A percentile compares a stretch with the other conserved stretches of the same genome.
phyloP scores from a whole-genome alignment of 345 rosid genomes.

The Hibiscus trionum region DNA sequence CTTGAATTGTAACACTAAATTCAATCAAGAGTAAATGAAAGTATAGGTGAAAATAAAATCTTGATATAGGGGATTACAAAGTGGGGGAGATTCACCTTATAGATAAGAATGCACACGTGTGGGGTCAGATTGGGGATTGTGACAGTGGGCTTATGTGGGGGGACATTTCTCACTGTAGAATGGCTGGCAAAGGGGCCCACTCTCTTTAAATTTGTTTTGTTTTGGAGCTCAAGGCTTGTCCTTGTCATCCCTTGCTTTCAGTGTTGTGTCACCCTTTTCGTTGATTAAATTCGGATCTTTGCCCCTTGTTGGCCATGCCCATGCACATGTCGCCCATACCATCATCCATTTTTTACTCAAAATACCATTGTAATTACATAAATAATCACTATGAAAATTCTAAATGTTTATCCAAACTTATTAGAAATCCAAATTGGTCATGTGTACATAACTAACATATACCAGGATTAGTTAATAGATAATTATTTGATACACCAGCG shows the following conservation, averaged over 20 bases:
- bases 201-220: background rate
- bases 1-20: no score
- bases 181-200: slow-evolving; percentile 24
- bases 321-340: background rate
- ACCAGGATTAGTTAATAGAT: no score
- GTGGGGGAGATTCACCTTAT: background rate
- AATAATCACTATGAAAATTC: no score
- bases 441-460: no score
- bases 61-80: background rate
- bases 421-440: no score
- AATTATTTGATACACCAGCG: no score
- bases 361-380: no score
- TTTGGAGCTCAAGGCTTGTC: background rate
- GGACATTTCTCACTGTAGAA: slow-evolving; percentile 8
- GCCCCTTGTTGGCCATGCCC: background rate
- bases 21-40: no score
- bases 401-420: no score
- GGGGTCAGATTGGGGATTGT: slow-evolving; percentile 10
- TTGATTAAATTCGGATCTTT: background rate
- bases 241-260: background rate
- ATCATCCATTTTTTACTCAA: background rate
- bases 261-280: background rate
- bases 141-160: slow-evolving; percentile 26
- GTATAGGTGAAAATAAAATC: no score
- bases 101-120: slow-evolving; percentile 28